Evolutionary conservation across 2,329 filamentous ascomycete genomes (phyloP).

Genomic region (Aspergillus chevalieri): DNA sequence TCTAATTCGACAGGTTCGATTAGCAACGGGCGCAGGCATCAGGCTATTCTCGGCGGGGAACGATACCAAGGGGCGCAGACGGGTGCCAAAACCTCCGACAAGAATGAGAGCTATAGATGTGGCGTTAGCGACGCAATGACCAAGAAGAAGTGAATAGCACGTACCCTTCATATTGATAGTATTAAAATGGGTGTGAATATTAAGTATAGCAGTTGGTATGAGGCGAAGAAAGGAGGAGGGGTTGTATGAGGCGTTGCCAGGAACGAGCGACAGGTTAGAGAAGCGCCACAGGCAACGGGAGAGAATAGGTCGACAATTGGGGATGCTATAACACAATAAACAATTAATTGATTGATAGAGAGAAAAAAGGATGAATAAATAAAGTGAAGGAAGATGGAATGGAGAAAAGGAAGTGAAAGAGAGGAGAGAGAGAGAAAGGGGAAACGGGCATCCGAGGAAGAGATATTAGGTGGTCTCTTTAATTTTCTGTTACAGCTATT

Average conservation of each 20-base stretch:
- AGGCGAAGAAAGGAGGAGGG: not conserved
- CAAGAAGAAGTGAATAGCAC: constrained; percentile 11
- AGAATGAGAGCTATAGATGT: constrained; percentile 76
- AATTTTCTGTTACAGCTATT: too few species aligned
- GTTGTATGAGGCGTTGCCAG: not conserved
- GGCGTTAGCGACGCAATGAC: constrained; percentile 10
- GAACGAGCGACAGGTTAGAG: constrained; percentile 4
- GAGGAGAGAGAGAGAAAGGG: not conserved
- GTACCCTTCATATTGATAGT: constrained; percentile 42
- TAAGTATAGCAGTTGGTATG: not conserved
- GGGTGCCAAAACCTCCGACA: constrained; percentile 97
- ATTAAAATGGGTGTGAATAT: not conserved
- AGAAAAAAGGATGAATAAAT: constrained; percentile 8
- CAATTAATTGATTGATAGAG: not conserved
- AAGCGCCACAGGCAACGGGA: not conserved
- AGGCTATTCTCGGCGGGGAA: constrained; percentile 12
- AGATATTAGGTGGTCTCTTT: not conserved
- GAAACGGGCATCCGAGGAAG: not conserved
- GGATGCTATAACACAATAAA: too few species aligned
- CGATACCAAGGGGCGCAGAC: constrained; percentile 84
- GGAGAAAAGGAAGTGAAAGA: not conserved
- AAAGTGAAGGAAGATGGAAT: constrained; percentile 5
- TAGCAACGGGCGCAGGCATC: constrained; percentile 1
- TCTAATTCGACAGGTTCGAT: constrained; percentile 49
- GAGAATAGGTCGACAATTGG: too few species aligned